Conservation (phyloP, 2,329 filamentous ascomycete genomes). For the Mycocentrospora acerina region DNA sequence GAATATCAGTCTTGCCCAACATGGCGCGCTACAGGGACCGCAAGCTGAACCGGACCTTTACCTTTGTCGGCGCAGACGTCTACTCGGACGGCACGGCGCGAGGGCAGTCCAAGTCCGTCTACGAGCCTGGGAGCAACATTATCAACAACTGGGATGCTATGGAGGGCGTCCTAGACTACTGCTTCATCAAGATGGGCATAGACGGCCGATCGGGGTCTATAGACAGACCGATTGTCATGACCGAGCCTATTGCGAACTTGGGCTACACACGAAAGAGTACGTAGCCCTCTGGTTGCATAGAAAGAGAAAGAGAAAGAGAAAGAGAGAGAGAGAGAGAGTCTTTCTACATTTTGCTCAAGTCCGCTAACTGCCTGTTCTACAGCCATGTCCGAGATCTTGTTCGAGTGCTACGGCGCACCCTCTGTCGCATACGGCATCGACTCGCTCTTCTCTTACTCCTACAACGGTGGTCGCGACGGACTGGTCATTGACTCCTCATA, state of each 20-base stretch:
- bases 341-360: too few relatives aligned
- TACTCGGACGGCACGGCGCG: conserved; percentile 92
- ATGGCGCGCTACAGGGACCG: conserved; percentile 95
- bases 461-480: conserved; percentile 86
- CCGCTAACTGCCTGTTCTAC: conserved; percentile 25
- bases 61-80: conserved; percentile 88
- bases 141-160: conserved; percentile 98
- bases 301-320: too few relatives aligned
- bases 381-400: conserved; percentile 98
- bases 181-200: conserved; percentile 90
- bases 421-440: conserved; percentile 94
- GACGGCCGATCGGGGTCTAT: conserved; percentile 73
- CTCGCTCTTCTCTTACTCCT: conserved; percentile 90
- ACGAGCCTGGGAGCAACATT: conserved; percentile 86
- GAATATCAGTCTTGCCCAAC: conserved; percentile 79
- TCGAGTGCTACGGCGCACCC: conserved; percentile 91
- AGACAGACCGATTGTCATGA: conserved; percentile 89
- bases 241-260: conserved; percentile 89
- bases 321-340: too few relatives aligned
- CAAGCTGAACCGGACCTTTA: conserved; percentile 87
- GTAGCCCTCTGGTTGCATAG: conserved; percentile 33
- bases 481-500: conserved; percentile 90
- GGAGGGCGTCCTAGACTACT: conserved; percentile 91
- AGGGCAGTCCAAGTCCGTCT: conserved; percentile 86
- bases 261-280: conserved; percentile 84